These are phyloP conservation scores for Pelargonium cotyledonis DNA, from an alignment of 441 rosid species.

Conservation along the genomic window DNA sequence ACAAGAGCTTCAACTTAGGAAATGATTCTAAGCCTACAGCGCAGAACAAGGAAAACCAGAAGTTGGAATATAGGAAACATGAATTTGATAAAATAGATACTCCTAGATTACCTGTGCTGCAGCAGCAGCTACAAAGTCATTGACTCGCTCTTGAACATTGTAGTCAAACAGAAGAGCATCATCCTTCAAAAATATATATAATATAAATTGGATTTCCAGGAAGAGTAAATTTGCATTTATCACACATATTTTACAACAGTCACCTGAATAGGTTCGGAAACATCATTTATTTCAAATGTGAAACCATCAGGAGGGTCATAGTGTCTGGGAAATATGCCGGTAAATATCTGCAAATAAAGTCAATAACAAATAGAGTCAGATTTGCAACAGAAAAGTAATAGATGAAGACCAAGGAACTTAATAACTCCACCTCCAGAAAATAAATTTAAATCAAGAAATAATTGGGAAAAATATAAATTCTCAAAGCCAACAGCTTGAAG, in stretches of 20 bases:
- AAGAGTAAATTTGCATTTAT: conserved; percentile 14
- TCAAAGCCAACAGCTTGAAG: conserved; percentile 9
- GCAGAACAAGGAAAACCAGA: background rate
- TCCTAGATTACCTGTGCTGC: conserved; percentile 43
- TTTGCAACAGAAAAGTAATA: background rate
- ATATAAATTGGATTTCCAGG: conserved; percentile 22
- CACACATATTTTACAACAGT: conserved; percentile 16
- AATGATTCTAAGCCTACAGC: background rate
- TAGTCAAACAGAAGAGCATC: conserved; percentile 57
- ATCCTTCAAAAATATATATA: conserved; percentile 36
- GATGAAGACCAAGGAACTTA: background rate
- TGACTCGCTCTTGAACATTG: conserved; percentile 62
- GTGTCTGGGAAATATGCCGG: conserved; percentile 65
- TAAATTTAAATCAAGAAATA: background rate
- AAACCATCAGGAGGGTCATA: conserved; percentile 76
- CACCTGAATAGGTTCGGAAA: conserved; percentile 70
- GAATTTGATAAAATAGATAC: conserved; percentile 9
- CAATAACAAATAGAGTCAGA: conserved; percentile 13
- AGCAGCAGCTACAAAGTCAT: conserved; percentile 67
- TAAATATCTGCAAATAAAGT: conserved; percentile 44
- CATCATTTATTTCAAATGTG: conserved; percentile 60
- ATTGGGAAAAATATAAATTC: background rate
- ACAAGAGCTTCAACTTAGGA: background rate
- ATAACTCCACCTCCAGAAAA: conserved; percentile 7
- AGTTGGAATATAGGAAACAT: background rate